Evolutionary conservation across 2,329 filamentous ascomycete species (phyloP).

Genomic region (Rhexocercosporidium sp.): DNA sequence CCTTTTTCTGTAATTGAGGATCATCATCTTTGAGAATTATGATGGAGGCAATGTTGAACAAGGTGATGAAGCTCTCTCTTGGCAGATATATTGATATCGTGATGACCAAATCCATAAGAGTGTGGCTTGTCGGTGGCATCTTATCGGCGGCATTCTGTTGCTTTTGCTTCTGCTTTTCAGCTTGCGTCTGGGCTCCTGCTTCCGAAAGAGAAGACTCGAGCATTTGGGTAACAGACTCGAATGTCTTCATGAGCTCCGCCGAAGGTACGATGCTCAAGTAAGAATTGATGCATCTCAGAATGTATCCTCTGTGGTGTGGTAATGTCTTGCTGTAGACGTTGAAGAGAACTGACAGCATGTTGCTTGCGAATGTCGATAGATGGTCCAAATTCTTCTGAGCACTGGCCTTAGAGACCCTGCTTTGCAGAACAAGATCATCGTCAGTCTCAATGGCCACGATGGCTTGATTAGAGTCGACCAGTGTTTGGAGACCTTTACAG

Average conservation of each 20-base stretch:
- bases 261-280: slow-evolving; percentile 87
- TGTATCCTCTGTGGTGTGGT: slow-evolving; percentile 87
- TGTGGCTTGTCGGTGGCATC: slow-evolving; percentile 92
- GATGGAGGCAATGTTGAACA: slow-evolving; percentile 86
- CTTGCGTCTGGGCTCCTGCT: slow-evolving; percentile 65
- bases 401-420: slow-evolving; percentile 74
- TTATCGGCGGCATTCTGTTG: slow-evolving; percentile 62
- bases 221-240: slow-evolving; percentile 84
- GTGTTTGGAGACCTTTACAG: slow-evolving; percentile 81
- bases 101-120: slow-evolving; percentile 94
- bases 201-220: slow-evolving; percentile 73
- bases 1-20: slow-evolving; percentile 96
- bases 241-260: slow-evolving; percentile 83
- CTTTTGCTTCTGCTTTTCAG: slow-evolving; percentile 66
- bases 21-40: slow-evolving; percentile 84
- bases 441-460: slow-evolving; percentile 72
- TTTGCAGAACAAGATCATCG: slow-evolving; percentile 74
- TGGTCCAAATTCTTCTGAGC: slow-evolving; percentile 84
- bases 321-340: slow-evolving; percentile 98
- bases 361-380: slow-evolving; percentile 78
- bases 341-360: slow-evolving; percentile 95
- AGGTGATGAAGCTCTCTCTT: slow-evolving; percentile 78
- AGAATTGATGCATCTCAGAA: slow-evolving; percentile 92
- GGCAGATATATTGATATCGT: slow-evolving; percentile 95
- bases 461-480: slow-evolving; percentile 91